Percentiles rank a stretch among this genome's conserved stretches.
These are phyloP conservation scores for Salinomyces thailandicus DNA, from an alignment of 2,329 filamentous ascomycete species.

Conservation along the genomic window DNA sequence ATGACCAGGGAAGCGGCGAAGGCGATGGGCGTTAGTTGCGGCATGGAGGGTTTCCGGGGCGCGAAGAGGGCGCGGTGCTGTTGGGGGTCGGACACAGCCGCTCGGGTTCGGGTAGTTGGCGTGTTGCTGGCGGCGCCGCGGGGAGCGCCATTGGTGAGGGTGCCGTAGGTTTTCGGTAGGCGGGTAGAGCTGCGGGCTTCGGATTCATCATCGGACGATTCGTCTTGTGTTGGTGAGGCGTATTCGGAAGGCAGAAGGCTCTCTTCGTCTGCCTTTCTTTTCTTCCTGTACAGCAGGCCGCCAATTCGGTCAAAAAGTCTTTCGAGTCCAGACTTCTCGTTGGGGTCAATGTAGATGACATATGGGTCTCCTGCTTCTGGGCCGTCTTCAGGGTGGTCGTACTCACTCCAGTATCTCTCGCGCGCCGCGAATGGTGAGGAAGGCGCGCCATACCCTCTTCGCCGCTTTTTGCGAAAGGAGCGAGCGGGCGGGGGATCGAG, in stretches of 20 bases:
- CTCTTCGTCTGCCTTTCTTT: slow-evolving; percentile 16
- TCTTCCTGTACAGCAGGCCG: slow-evolving; percentile 23
- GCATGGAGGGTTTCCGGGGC: not conserved
- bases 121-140: slow-evolving; percentile 1
- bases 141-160: slow-evolving; percentile 5
- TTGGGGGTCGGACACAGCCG: not conserved
- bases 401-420: slow-evolving; percentile 69
- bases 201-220: slow-evolving; percentile 24
- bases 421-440: not conserved
- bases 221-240: slow-evolving; percentile 15
- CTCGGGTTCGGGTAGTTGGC: not conserved
- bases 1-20: slow-evolving; percentile 52
- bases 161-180: slow-evolving; percentile 5
- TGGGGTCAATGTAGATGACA: slow-evolving; percentile 63
- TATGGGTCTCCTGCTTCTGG: slow-evolving; percentile 49
- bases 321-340: slow-evolving; percentile 56
- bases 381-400: slow-evolving; percentile 66
- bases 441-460: slow-evolving; percentile 11
- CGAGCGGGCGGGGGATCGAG: slow-evolving; percentile 30
- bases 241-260: slow-evolving; percentile 9
- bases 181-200: not conserved
- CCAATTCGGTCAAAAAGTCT: slow-evolving; percentile 45
- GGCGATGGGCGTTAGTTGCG: slow-evolving; percentile 37
- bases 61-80: not conserved
- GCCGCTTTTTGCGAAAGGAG: slow-evolving; percentile 35